A percentile compares a stretch with the other conserved stretches of the same genome.
These are phyloP conservation scores for Olyra latifolia DNA, from an alignment of 176 grass and related monocot species.

Conservation along the genomic window DNA sequence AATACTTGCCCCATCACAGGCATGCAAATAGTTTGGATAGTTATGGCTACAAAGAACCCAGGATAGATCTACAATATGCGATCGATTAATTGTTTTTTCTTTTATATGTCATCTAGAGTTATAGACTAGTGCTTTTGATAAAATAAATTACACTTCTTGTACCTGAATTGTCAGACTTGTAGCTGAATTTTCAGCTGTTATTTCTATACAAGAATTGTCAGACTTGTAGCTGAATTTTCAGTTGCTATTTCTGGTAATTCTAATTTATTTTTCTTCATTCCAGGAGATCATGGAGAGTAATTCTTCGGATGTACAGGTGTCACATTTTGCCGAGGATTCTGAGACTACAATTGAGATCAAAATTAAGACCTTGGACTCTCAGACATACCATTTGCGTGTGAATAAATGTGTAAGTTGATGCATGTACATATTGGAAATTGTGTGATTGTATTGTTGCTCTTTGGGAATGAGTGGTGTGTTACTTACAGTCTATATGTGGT, in stretches of 20 bases:
- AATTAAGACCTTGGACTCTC: constrained; percentile 98
- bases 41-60: background rate
- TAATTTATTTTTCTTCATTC: background rate
- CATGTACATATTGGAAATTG: constrained; percentile 2
- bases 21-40: background rate
- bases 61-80: constrained; percentile 6
- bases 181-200: background rate
- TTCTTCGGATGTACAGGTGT: constrained; percentile 50
- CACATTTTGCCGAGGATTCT: constrained; percentile 38
- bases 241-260: constrained; percentile 3
- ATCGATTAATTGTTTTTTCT: background rate
- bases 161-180: too few relatives aligned
- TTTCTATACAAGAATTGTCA: background rate
- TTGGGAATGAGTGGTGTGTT: background rate
- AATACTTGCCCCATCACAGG: background rate
- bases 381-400: constrained; percentile 84
- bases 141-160: background rate
- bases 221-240: background rate
- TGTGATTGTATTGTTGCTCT: constrained; percentile 19
- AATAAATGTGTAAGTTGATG: constrained; percentile 84
- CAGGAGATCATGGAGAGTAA: constrained; percentile 55
- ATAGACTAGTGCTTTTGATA: background rate
- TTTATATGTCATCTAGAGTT: background rate
- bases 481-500: background rate
- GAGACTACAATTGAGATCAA: constrained; percentile 87